A percentile compares a stretch with the other conserved stretches of the same genome.
phyloP scores from a whole-genome alignment of 176 grass and related monocot species.

The Aegilops tauschii region DNA sequence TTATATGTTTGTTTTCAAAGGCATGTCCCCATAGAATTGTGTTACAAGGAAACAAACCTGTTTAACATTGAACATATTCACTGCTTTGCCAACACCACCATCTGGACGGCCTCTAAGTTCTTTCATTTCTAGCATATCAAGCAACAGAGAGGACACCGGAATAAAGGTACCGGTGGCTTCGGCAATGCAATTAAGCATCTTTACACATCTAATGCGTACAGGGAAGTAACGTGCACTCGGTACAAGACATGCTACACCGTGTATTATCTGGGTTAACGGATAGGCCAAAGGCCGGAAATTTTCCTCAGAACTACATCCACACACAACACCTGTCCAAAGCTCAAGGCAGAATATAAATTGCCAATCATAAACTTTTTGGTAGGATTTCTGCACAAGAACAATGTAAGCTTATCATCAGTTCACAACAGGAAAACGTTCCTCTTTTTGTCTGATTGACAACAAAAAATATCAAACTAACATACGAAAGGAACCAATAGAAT shows the following conservation, averaged over 20 bases:
- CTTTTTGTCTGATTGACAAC: not conserved
- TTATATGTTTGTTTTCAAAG: constrained; percentile 34
- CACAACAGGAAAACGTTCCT: constrained; percentile 22
- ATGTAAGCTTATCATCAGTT: constrained; percentile 11
- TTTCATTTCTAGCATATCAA: constrained; percentile 98
- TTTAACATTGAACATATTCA: constrained; percentile 84
- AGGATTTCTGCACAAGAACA: constrained; percentile 73
- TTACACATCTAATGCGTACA: constrained; percentile 83
- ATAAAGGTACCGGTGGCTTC: constrained; percentile 68
- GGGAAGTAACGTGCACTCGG: constrained; percentile 79
- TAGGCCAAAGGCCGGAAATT: constrained; percentile 85
- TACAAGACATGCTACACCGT: constrained; percentile 78
- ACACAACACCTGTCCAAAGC: constrained; percentile 86
- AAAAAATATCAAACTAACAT: constrained; percentile 4
- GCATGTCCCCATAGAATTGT: not conserved
- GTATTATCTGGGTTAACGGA: constrained; percentile 87
- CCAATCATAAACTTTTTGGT: constrained; percentile 94
- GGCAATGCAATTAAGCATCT: constrained; percentile 92
- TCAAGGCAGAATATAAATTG: constrained; percentile 99
- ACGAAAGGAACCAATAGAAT: not conserved
- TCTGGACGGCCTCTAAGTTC: constrained; percentile 69
- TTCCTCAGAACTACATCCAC: constrained; percentile 53
- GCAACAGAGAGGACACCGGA: constrained; percentile 74
- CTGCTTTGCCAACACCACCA: constrained; percentile 83
- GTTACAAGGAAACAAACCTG: constrained; percentile 56